phyloP scores from a whole-genome alignment of 1,284 basidiomycete species.

The Ceratobasidium sp. region DNA sequence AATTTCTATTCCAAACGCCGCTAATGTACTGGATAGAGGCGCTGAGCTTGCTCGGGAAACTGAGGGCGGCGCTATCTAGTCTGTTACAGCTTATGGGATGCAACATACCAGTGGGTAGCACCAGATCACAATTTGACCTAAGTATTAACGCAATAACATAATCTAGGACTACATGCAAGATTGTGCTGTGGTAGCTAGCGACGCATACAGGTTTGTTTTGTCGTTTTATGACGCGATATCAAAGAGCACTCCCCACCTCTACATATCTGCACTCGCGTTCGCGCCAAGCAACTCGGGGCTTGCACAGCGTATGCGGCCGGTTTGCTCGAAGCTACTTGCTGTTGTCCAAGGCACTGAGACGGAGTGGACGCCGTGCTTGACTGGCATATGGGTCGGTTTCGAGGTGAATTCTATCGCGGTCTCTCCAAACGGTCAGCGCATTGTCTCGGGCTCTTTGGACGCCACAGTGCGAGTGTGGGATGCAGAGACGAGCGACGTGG shows the following conservation, averaged over 20 bases:
- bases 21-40: slow-evolving; percentile 25
- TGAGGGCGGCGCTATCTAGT: background rate
- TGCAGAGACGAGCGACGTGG: background rate
- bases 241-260: slow-evolving; percentile 6
- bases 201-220: slow-evolving; percentile 3
- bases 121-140: background rate
- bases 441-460: too few species aligned
- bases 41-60: background rate
- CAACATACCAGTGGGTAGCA: background rate
- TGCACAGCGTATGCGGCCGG: background rate
- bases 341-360: background rate
- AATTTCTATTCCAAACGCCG: background rate
- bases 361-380: too few species aligned
- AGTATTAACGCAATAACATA: background rate
- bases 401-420: background rate
- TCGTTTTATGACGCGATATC: slow-evolving; percentile 19
- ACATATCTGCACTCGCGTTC: slow-evolving; percentile 20
- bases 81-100: background rate
- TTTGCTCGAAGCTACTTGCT: background rate
- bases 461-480: too few species aligned
- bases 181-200: background rate
- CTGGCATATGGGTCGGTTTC: too few species aligned
- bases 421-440: background rate
- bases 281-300: background rate
- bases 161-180: background rate